A percentile compares a stretch with the other conserved stretches of the same genome.
phyloP scores from a whole-genome alignment of 1,284 basidiomycete genomes.

The Tranzscheliella williamsii region DNA sequence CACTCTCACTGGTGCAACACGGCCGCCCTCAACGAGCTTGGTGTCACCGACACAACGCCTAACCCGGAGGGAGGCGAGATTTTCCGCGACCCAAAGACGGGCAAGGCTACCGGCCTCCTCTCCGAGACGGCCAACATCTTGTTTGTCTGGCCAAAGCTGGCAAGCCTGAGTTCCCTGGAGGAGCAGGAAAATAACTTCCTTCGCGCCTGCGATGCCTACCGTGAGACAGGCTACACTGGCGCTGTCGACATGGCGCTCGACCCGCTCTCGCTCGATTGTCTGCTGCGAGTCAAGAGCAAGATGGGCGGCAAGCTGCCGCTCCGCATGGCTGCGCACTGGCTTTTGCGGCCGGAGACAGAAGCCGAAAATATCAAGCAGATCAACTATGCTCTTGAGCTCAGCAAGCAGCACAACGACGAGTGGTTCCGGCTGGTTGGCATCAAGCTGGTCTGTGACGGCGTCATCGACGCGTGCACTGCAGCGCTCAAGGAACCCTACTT shows the following conservation, averaged over 20 bases:
- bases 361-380: slow-evolving; percentile 20
- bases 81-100: slow-evolving; percentile 17
- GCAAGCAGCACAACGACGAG: slow-evolving; percentile 24
- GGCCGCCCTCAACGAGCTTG: slow-evolving; percentile 28
- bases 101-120: slow-evolving; percentile 24
- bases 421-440: slow-evolving; percentile 35
- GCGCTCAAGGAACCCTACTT: slow-evolving; percentile 31
- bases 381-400: slow-evolving; percentile 18
- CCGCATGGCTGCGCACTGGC: slow-evolving; percentile 34
- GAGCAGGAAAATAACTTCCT: slow-evolving; percentile 20
- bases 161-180: slow-evolving; percentile 7
- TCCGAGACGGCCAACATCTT: slow-evolving; percentile 33
- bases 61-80: slow-evolving; percentile 35
- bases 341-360: slow-evolving; percentile 14
- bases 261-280: slow-evolving; percentile 14
- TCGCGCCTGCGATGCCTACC: slow-evolving; percentile 24
- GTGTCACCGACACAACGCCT: slow-evolving; percentile 24
- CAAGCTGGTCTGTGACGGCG: slow-evolving; percentile 38
- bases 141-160: slow-evolving; percentile 24
- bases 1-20: slow-evolving; percentile 38
- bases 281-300: slow-evolving; percentile 15
- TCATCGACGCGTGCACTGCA: slow-evolving; percentile 41
- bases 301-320: slow-evolving; percentile 22
- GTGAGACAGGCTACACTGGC: slow-evolving; percentile 27
- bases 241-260: slow-evolving; percentile 36